Evolutionary conservation across 345 rosid genomes (phyloP), one percentile per base, ranked within the genome.

Genomic region (Reutealis trisperma): DNA sequence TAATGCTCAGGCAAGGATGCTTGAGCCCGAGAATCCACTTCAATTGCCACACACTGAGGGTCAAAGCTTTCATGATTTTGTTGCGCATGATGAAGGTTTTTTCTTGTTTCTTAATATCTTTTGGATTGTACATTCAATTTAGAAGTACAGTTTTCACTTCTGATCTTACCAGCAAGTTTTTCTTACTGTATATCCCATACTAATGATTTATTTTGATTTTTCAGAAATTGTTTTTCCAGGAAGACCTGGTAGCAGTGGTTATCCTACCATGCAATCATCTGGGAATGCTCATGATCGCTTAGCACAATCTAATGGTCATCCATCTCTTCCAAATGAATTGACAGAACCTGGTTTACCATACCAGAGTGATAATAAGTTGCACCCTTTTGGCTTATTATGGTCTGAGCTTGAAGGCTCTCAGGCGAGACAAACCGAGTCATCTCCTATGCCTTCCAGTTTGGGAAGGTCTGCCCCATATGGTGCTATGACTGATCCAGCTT

Each of bases 211-310:
- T 68, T 74, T 34, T 78, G 45, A 61, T 52, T 72, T 63, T 72
- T n/a, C 88, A 90, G 94, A 90, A 75, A 88, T 87, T 78, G 84
- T 90, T 22, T 90, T 88, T 69, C 91, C 93, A 6, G 93, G 93
- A 77, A 88, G 90, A 70, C 79, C 87, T 67, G 83, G 82, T 45
- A 85, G 85, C 79, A 64, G 81, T 77, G 84, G 86, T 55, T 78
- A 82, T 70, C 63, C 84, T 58, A 27, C 68, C 42, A 79, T 67
- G 59, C 83, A 77, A 71, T 71, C 87, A 75, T 69, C 87, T 54
- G 83, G 78, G 47, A 73, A 67, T 78, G 37, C 67, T 61, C 69
- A 24, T 8, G 82, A 78, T 81, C 30, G 78, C 32, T 27, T 78
- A 25, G 18, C 73, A 62, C 77, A 73, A 71, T 34, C 85, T 37